These are phyloP conservation scores for Silybum marianum DNA, from an alignment of 129 eudicot genomes.

Conservation along the genomic window DNA sequence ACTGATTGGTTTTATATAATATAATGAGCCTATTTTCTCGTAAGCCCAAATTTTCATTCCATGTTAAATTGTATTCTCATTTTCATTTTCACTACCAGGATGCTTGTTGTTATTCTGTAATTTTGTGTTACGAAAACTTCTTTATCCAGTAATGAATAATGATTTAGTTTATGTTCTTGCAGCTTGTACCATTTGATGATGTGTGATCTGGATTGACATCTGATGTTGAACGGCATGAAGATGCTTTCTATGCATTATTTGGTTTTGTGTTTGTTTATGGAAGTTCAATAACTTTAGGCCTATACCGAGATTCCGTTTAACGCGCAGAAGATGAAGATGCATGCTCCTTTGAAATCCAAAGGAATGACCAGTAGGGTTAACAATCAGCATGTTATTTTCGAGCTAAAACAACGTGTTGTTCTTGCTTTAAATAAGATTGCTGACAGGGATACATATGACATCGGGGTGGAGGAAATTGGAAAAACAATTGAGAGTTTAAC, in stretches of 20 bases:
- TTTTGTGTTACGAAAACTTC: neutral
- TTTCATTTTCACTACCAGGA: too few relatives aligned
- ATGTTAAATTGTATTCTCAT: too few relatives aligned
- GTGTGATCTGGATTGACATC: slow-evolving; percentile 12
- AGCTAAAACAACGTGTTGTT: slow-evolving; percentile 77
- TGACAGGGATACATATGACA: slow-evolving; percentile 80
- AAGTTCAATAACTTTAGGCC: slow-evolving; percentile 1
- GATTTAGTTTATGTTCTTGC: slow-evolving; percentile 19
- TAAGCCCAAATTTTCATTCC: too few relatives aligned
- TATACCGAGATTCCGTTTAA: slow-evolving; percentile 5
- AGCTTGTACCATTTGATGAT: slow-evolving; percentile 25
- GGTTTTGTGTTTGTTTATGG: slow-evolving; percentile 9
- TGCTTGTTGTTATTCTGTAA: neutral
- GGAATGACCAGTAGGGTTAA: slow-evolving; percentile 49
- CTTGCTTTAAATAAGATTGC: slow-evolving; percentile 76
- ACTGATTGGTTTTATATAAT: too few relatives aligned
- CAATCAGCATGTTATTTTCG: slow-evolving; percentile 60
- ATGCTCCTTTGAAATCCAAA: slow-evolving; percentile 51
- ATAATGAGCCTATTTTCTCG: too few relatives aligned
- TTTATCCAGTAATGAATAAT: neutral
- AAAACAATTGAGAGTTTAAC: slow-evolving; percentile 56
- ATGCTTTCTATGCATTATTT: slow-evolving; percentile 20
- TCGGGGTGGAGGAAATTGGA: slow-evolving; percentile 80
- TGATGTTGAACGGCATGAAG: slow-evolving; percentile 14
- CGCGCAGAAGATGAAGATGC: slow-evolving; percentile 54